Conservation (phyloP, 2,329 filamentous ascomycete genomes). For the Teratosphaeria pseudoeucalypti region DNA sequence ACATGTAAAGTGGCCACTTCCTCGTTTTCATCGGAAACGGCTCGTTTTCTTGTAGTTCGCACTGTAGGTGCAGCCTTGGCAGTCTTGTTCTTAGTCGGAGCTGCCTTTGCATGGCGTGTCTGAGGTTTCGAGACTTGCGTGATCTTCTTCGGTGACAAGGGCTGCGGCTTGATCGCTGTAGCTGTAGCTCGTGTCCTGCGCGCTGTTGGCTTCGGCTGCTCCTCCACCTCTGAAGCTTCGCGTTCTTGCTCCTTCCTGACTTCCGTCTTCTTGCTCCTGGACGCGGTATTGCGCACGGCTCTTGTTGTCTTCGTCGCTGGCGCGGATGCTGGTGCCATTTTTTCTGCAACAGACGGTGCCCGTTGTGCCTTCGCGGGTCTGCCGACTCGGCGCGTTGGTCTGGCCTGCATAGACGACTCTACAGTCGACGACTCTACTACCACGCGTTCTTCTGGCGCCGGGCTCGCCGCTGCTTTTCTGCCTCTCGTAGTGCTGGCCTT, state of each 20-base stretch:
- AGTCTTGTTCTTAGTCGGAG: conserved; percentile 4
- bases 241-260: not conserved
- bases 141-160: conserved; percentile 28
- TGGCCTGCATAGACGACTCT: not conserved
- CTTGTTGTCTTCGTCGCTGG: not conserved
- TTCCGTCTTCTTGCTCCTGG: not conserved
- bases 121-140: conserved; percentile 21
- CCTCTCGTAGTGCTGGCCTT: conserved; percentile 5
- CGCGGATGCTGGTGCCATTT: not conserved
- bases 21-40: conserved; percentile 24
- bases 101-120: conserved; percentile 7
- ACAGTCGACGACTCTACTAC: not conserved
- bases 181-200: not conserved
- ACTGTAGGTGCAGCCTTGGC: not conserved
- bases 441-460: not conserved
- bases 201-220: not conserved
- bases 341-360: not conserved
- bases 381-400: conserved; percentile 5
- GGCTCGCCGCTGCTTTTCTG: not conserved
- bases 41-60: conserved; percentile 10
- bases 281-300: not conserved
- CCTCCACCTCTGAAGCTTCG: not conserved
- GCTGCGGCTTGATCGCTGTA: conserved; percentile 14
- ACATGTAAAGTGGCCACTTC: conserved; percentile 6
- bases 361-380: conserved; percentile 8